Base-by-base conservation (phyloP, 164 flowering plant species). In the Cinnamomum chago region DNA sequence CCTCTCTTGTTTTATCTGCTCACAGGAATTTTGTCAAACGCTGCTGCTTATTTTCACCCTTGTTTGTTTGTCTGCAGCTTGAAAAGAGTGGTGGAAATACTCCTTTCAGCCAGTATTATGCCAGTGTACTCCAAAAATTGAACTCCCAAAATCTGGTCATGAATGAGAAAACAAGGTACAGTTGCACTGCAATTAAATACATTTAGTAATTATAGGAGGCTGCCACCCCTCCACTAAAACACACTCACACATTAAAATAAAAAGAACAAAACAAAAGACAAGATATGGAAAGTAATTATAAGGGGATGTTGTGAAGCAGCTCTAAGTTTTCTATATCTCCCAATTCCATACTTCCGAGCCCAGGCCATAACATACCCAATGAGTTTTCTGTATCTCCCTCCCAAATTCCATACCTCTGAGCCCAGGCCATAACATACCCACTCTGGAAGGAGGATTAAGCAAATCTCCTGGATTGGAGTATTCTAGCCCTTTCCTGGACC, bases 101-200 rank as follows among this genome's bases (percentile, higher is more conserved):
- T 23, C 76, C 82, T 75, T 82, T 79, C 58, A 62, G 73, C 51
- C 81, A 75, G 33, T 82, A 82, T 60, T 82, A 82, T 68, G 50
- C 75, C 5, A 73, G 78, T 15, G 47, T 79, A 27, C 17, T 75
- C 18, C 72, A 75, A 67, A 79, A 80, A 50, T 75, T 75, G 40
- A 65, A 68, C 40, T 40, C 73, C 51, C 72, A 68, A 64, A 28
- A 52, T 28, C 35, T 35, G 27, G 62, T 28, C 62, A 14, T 40
- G 71, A 77, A 73, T 50, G 70, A 69, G 2, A 73, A 72, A 52
- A 66, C 22, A 75, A 77, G 82, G 84, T 79, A 75, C 17, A 50
- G 5, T 35, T 22, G 40, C 17, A 65, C 1, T 23, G 30, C 40
- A 30, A 7, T 40, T 40, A 40, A 40, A 7, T 40, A 40, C 1